Percentiles rank a stretch among this genome's conserved stretches.
phyloP scores from a whole-genome alignment of 495 filamentous ascomycete genomes.

The Lasiosphaeria ovina region DNA sequence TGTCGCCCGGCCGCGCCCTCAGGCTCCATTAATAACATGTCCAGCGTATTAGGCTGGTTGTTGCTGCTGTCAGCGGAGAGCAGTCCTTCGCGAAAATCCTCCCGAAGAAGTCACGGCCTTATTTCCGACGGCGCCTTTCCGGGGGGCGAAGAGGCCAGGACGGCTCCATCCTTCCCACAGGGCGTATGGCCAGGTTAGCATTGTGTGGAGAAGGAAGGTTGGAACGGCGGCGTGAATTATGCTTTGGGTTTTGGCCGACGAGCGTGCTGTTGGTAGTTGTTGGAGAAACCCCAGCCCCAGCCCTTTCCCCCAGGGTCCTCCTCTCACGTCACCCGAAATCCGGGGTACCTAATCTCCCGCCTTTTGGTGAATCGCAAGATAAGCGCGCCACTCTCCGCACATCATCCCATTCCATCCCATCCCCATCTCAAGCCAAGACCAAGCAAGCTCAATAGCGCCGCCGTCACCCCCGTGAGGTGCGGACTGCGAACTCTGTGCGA shows the following conservation, averaged over 20 bases:
- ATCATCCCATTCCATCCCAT: not conserved
- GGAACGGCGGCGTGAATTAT: slow-evolving; percentile 11
- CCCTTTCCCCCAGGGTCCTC: slow-evolving; percentile 2
- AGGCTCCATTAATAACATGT: not conserved
- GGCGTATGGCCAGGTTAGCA: slow-evolving; percentile 4
- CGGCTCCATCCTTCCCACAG: not conserved
- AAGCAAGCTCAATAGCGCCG: no score
- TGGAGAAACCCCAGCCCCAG: slow-evolving; percentile 1
- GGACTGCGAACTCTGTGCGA: not conserved
- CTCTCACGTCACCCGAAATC: slow-evolving; percentile 20
- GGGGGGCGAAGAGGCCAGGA: not conserved
- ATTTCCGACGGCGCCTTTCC: not conserved
- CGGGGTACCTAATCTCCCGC: slow-evolving; percentile 16
- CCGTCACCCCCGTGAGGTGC: not conserved
- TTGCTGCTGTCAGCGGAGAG: no score
- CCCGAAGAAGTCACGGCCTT: not conserved
- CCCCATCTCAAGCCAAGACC: not conserved
- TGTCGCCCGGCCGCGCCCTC: not conserved
- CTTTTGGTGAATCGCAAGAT: not conserved
- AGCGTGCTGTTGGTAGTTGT: not conserved
- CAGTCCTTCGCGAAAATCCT: no score
- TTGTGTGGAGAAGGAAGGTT: slow-evolving; percentile 15
- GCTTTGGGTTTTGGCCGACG: not conserved
- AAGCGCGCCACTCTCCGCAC: slow-evolving; percentile 8
- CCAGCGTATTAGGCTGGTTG: no score